Evolutionary conservation across 176 grass and related monocot species (phyloP), one percentile per base, ranked within the genome.

Genomic region (Poa annua): DNA sequence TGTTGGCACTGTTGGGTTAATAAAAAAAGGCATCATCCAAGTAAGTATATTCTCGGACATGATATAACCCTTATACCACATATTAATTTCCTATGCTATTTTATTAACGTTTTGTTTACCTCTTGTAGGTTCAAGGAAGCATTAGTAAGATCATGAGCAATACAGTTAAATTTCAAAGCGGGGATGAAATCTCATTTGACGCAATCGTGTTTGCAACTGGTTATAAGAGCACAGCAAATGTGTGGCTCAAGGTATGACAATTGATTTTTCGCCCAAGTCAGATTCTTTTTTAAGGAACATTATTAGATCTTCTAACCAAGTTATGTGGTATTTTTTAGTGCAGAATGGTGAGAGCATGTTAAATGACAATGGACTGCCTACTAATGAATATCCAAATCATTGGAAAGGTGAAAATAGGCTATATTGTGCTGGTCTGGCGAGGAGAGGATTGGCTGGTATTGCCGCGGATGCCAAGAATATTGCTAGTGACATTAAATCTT

Each of bases 161-260:
- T 10, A 60, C 53, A 6, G 35, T 92, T 0, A 47, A 66, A 35
- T 89, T 92, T 25, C n/a, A 42, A 25, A 29, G 59, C 25, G 77
- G 71, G 5, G 52, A 77, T 10, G 25, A 85, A 6, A 0, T 48
- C 3, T 20, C 45, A 1, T 90, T 71, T 29, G 84, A 90, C 50
- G 64, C 61, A 0, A 87, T 90, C 7, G 74, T 92, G 10, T 87
- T 90, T 19, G 87, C 91, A 6, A 90, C 91, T 2, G 84, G 91
- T 21, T 92, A 87, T 36, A 76, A n/a, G 81, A 92, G 71, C 77
- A 73, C 69, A 5, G 56, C n/a, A 5, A 81, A 77, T 57, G 17
- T 9, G 11, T 89, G 87, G 87, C 83, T 92, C 42, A 64, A 92
- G 89, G 89, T 91, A 36, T 15, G 15, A 26, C 24, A 62, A 62